Evolutionary conservation across 192 early-diverging fungal species (phyloP), one percentile per base, ranked within the genome.

Genomic region (Thamnidium elegans): DNA sequence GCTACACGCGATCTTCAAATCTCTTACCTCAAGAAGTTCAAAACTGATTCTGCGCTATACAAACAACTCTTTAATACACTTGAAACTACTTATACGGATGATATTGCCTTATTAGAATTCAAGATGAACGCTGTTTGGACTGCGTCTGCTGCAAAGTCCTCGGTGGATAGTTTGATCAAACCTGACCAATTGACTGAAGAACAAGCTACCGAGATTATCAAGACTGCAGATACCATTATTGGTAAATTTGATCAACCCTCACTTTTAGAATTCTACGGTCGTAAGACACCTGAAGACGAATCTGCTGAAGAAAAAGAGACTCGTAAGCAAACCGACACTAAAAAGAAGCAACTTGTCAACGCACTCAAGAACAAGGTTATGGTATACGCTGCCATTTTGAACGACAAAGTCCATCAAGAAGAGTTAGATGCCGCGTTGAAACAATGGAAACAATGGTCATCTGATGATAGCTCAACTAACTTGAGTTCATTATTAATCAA

Each of bases 1-100:
- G 86, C 84, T 13, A 71, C 94, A 36, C 79, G 92, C 20, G 90
- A 93, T 70, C 67, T 91, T 21, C 86, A 92, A 67, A 82, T 99
- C 34, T 73, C 85, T 3, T 86, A 85, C 77, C 63, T 97, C 50
- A 92, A 91, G 75, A 96, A 95, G 79, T 66, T 89, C 32, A 73
- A 77, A 10, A 78, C 80, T 1, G 85, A 83, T 26, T 84, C 80
- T 15, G 65, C 19, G 3, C 81, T 81, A 14, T 85, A 89, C 36
- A 71, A 76, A 45, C 72, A 75, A 21, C 47, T 92, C 31, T 45
- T 88, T 20, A 68, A 55, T 1, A 71, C 85, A 51, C 68, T 99
- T 7, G 87, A 95, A 55, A 54, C 68, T 13, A 81, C 85, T 19
- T 82, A 90, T 65, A 70, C 81, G 7, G 62, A 76, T 8, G 78